Percentiles rank a stretch among this genome's conserved stretches.
Evolutionary conservation across 1,284 basidiomycete species (phyloP).

Genomic region (Entoloma clypeatum): DNA sequence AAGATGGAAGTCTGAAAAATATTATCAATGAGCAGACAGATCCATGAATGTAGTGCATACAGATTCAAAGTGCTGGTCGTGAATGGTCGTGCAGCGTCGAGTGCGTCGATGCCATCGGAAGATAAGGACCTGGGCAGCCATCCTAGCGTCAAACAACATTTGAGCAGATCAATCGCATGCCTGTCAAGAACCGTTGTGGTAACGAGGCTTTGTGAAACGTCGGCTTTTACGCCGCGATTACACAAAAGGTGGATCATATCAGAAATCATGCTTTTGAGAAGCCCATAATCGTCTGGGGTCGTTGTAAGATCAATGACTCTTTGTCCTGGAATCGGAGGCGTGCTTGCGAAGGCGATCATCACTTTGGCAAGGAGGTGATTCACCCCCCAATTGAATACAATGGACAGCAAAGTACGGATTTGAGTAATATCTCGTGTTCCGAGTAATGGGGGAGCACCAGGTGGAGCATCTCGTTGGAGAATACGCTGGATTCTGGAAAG

Average conservation of each 20-base stretch:
- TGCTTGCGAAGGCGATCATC: constrained; percentile 40
- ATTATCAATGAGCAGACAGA: constrained; percentile 11
- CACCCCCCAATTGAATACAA: constrained; percentile 68
- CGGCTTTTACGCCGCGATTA: constrained; percentile 42
- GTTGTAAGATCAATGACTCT: constrained; percentile 43
- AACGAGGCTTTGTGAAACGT: constrained; percentile 53
- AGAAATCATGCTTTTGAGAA: constrained; percentile 39
- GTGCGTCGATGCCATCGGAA: constrained; percentile 27
- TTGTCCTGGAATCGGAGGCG: constrained; percentile 21
- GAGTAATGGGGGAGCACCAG: constrained; percentile 37
- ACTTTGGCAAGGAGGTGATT: constrained; percentile 48
- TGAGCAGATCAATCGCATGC: constrained; percentile 55
- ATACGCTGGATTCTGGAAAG: constrained; percentile 50
- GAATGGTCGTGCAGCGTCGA: constrained; percentile 42
- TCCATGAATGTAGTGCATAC: constrained; percentile 37
- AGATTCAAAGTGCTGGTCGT: constrained; percentile 53
- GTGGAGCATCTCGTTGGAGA: constrained; percentile 3
- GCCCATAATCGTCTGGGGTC: constrained; percentile 38
- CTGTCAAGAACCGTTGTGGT: constrained; percentile 56
- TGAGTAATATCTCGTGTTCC: constrained; percentile 63
- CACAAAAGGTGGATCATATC: constrained; percentile 49
- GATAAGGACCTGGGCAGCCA: constrained; percentile 61
- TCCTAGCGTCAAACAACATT: constrained; percentile 56
- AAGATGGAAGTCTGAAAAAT: constrained; percentile 50
- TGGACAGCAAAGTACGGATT: constrained; percentile 58